These are phyloP conservation scores for Globisporangium radiosum DNA, from an alignment of 352 stramenopile genomes.

Conservation along the genomic window DNA sequence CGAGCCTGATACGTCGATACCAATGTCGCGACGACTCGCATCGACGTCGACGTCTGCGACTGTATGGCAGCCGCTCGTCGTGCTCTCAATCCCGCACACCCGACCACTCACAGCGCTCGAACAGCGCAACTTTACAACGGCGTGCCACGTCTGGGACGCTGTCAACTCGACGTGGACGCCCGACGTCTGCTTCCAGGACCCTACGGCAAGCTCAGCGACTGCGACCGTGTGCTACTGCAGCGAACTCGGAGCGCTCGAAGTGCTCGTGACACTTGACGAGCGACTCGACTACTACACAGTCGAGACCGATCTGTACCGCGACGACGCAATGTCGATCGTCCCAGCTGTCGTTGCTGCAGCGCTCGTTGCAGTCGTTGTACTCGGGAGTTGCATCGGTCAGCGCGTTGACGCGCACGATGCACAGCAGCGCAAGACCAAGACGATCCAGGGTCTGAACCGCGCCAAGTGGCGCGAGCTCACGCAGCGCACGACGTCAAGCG, in stretches of 20 bases:
- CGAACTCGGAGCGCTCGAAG: conserved; percentile 33
- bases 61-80: conserved; percentile 35
- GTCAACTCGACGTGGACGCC: conserved; percentile 26
- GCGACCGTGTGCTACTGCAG: conserved; percentile 58
- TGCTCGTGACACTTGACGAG: conserved; percentile 60
- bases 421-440: conserved; percentile 42
- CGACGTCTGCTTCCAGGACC: conserved; percentile 61
- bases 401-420: conserved; percentile 26
- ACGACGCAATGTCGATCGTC: conserved; percentile 51
- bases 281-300: conserved; percentile 56
- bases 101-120: conserved; percentile 36
- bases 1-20: neutral
- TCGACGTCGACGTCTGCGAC: neutral
- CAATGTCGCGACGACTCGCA: neutral
- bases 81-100: conserved; percentile 41
- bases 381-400: conserved; percentile 25
- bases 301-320: conserved; percentile 44
- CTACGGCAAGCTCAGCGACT: conserved; percentile 22
- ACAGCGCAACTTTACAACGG: conserved; percentile 52
- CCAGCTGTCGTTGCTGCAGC: conserved; percentile 28
- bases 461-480: conserved; percentile 60
- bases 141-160: conserved; percentile 48
- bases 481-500: conserved; percentile 18
- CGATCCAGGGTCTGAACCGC: conserved; percentile 51
- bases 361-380: conserved; percentile 29